These are phyloP conservation scores for Colletotrichum sp. DNA, from an alignment of 2,329 filamentous ascomycete species.

Conservation along the genomic window DNA sequence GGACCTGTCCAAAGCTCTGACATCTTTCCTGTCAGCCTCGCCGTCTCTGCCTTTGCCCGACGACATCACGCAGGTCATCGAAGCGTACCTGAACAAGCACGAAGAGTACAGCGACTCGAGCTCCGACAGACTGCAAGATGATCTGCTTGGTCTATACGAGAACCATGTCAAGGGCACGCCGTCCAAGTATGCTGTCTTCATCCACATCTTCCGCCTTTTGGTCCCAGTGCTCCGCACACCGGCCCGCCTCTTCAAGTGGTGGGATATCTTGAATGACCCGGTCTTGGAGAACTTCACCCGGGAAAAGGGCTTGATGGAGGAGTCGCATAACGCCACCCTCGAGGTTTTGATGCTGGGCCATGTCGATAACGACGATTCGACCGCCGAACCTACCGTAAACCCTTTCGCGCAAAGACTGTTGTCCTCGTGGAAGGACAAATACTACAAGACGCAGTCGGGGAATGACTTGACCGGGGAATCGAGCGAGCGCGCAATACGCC, in stretches of 20 bases:
- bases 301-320: slow-evolving; percentile 58
- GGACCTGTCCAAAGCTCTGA: slow-evolving; percentile 64
- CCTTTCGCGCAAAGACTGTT: slow-evolving; percentile 64
- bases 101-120: slow-evolving; percentile 70
- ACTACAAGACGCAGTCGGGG: slow-evolving; percentile 27
- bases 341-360: slow-evolving; percentile 69
- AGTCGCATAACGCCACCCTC: slow-evolving; percentile 69
- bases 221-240: slow-evolving; percentile 68
- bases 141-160: slow-evolving; percentile 71
- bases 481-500: slow-evolving; percentile 55
- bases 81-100: slow-evolving; percentile 72
- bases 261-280: slow-evolving; percentile 66
- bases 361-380: slow-evolving; percentile 56
- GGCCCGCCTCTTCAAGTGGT: slow-evolving; percentile 72
- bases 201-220: slow-evolving; percentile 69
- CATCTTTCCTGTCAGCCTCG: slow-evolving; percentile 48
- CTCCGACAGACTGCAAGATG: slow-evolving; percentile 76
- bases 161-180: slow-evolving; percentile 64
- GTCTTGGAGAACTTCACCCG: slow-evolving; percentile 37
- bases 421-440: slow-evolving; percentile 60
- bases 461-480: slow-evolving; percentile 42
- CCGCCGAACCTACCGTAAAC: slow-evolving; percentile 38
- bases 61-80: slow-evolving; percentile 65
- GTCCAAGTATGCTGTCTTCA: slow-evolving; percentile 68
- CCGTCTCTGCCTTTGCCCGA: slow-evolving; percentile 68